These are phyloP conservation scores for Cryphonectria nitschkei DNA, from an alignment of 2,329 filamentous ascomycete genomes.

Conservation along the genomic window DNA sequence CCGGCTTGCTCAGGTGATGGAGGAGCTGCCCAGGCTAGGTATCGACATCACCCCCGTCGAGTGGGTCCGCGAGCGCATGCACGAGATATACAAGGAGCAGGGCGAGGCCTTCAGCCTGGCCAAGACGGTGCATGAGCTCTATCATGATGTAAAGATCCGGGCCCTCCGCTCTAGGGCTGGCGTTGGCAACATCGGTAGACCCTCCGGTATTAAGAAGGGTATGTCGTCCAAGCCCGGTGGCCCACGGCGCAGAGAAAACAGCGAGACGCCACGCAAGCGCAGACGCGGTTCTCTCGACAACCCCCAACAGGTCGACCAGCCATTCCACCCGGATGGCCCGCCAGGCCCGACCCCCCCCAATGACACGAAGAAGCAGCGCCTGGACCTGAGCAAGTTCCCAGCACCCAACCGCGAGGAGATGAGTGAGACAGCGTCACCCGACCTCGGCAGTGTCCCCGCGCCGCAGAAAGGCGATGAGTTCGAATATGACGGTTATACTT, in stretches of 20 bases:
- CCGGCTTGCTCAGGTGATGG: constrained; percentile 54
- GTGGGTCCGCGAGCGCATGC: constrained; percentile 61
- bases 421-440: constrained; percentile 6
- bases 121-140: constrained; percentile 56
- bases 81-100: constrained; percentile 50
- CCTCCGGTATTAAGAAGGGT: constrained; percentile 48
- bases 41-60: constrained; percentile 57
- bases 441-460: background rate
- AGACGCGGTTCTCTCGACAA: constrained; percentile 28
- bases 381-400: constrained; percentile 3
- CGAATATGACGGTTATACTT: constrained; percentile 52
- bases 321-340: constrained; percentile 34
- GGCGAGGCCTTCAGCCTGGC: constrained; percentile 55
- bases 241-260: constrained; percentile 35
- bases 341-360: background rate
- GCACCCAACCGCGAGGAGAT: background rate
- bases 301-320: constrained; percentile 15
- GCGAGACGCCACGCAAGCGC: constrained; percentile 28
- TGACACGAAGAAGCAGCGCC: constrained; percentile 19
- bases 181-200: constrained; percentile 61
- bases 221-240: constrained; percentile 34
- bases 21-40: constrained; percentile 57
- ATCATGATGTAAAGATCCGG: constrained; percentile 58
- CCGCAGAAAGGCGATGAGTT: constrained; percentile 39
- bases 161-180: constrained; percentile 55